Percentiles rank a stretch among this genome's conserved stretches.
Conservation (phyloP, 2,329 filamentous ascomycete species). For the Teratosphaeria gauchensis region DNA sequence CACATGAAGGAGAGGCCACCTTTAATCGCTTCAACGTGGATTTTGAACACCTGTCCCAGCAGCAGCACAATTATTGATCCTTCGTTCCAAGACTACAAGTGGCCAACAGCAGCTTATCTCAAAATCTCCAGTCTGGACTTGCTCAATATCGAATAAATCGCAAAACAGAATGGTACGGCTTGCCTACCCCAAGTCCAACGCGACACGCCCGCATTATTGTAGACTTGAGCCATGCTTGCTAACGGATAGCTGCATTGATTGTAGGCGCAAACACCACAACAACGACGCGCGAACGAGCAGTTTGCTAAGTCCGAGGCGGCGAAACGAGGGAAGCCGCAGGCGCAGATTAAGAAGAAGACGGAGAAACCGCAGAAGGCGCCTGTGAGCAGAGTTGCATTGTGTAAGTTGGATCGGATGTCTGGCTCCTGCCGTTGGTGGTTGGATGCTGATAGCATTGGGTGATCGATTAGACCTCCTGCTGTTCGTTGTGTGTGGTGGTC, state of each 20-base stretch:
- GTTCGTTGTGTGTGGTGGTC: conserved; percentile 54
- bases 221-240: not conserved
- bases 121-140: not conserved
- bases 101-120: too few species aligned
- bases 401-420: conserved; percentile 34
- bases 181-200: not conserved
- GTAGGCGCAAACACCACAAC: conserved; percentile 53
- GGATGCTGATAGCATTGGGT: conserved; percentile 1
- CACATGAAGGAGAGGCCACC: not conserved
- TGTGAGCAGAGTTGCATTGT: conserved; percentile 48
- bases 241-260: not conserved
- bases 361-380: conserved; percentile 32
- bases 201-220: not conserved
- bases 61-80: not conserved
- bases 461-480: conserved; percentile 43
- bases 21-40: not conserved
- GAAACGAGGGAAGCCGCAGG: conserved; percentile 59
- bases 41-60: not conserved
- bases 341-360: conserved; percentile 31
- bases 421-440: not conserved
- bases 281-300: conserved; percentile 70
- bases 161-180: not conserved
- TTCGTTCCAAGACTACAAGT: too few species aligned
- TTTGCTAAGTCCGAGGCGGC: conserved; percentile 64
- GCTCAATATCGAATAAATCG: not conserved